phyloP scores from a whole-genome alignment of 345 rosid species.

The Eucalyptus melliodora region DNA sequence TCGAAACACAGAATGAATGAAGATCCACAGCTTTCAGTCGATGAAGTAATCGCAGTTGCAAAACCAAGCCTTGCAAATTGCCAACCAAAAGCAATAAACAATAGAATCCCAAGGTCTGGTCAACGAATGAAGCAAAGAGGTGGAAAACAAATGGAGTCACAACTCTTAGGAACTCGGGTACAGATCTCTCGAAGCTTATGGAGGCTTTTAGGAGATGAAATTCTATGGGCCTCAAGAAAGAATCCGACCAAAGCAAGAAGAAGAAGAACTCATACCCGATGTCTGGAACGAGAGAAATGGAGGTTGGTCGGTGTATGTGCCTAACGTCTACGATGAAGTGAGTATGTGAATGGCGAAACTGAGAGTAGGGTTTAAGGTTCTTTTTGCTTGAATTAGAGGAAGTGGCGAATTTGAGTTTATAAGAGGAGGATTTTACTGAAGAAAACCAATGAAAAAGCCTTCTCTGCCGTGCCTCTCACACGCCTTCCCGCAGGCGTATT shows the following conservation, averaged over 20 bases:
- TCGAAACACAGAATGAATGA: not conserved
- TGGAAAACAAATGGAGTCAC: not conserved
- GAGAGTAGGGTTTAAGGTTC: not conserved
- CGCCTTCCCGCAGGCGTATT: fast-evolving
- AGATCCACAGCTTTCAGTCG: not conserved
- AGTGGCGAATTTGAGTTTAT: not conserved
- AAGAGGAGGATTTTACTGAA: not conserved
- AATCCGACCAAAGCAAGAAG: not conserved
- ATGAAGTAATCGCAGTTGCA: not conserved
- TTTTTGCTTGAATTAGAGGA: not conserved
- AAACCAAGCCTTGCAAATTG: not conserved
- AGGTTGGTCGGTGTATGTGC: not conserved
- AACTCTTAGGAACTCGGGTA: not conserved
- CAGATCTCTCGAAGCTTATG: not conserved
- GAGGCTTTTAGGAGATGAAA: not conserved
- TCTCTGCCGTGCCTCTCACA: not conserved
- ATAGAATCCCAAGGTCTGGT: not conserved
- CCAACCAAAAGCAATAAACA: not conserved
- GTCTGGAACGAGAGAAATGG: not conserved
- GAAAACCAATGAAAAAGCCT: not conserved
- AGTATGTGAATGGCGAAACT: not conserved
- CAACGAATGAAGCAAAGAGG: not conserved
- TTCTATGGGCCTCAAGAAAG: not conserved
- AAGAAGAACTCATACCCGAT: not conserved
- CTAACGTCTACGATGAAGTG: not conserved